phyloP scores from a whole-genome alignment of 2,329 filamentous ascomycete genomes.

The Colletotrichum tofieldiae region DNA sequence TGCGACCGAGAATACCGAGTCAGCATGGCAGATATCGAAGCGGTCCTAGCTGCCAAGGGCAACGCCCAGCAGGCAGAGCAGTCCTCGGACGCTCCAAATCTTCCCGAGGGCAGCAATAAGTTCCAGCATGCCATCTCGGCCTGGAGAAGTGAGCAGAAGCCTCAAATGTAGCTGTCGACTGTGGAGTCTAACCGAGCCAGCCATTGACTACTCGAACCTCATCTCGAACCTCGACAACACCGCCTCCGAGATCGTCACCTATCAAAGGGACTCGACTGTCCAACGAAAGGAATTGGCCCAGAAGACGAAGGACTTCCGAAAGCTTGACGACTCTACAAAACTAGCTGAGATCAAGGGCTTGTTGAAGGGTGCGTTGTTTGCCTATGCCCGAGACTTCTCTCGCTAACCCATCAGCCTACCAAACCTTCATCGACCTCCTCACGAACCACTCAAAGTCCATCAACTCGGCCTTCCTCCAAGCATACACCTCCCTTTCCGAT shows the following conservation, averaged over 20 bases:
- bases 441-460: slow-evolving; percentile 97
- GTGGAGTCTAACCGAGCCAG: slow-evolving; percentile 62
- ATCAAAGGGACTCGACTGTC: slow-evolving; percentile 95
- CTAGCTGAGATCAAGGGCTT: slow-evolving; percentile 90
- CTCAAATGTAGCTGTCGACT: slow-evolving; percentile 44
- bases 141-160: slow-evolving; percentile 82
- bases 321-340: slow-evolving; percentile 91
- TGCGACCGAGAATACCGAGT: slow-evolving; percentile 12
- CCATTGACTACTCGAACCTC: slow-evolving; percentile 88
- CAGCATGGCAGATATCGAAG: slow-evolving; percentile 46
- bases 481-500: slow-evolving; percentile 94
- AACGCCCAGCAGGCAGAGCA: slow-evolving; percentile 25
- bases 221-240: slow-evolving; percentile 90
- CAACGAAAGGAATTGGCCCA: slow-evolving; percentile 98
- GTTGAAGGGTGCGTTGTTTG: slow-evolving; percentile 77
- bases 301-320: slow-evolving; percentile 98
- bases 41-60: slow-evolving; percentile 41
- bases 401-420: slow-evolving; percentile 77
- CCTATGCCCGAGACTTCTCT: neutral
- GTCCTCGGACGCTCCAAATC: slow-evolving; percentile 9
- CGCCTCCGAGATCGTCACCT: slow-evolving; percentile 93
- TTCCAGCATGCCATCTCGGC: slow-evolving; percentile 96
- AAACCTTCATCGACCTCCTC: slow-evolving; percentile 95
- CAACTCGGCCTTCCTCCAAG: slow-evolving; percentile 91
- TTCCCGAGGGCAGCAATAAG: slow-evolving; percentile 81